Base-by-base conservation (phyloP, 805 yeast genomes). In the Metschnikowia matae region DNA sequence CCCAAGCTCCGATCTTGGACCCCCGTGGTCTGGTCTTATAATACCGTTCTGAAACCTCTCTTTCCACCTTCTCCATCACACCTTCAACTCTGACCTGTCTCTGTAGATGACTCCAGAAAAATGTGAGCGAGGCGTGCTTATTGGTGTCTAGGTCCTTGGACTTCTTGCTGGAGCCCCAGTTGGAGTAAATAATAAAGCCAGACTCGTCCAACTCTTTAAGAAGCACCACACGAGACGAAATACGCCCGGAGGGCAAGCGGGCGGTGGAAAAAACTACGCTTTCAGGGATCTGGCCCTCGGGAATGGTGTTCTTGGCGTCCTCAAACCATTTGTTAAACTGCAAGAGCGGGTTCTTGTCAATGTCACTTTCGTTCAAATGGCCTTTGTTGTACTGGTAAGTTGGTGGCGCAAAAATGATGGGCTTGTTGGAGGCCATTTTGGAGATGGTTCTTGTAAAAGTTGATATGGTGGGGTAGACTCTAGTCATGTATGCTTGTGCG, bases 21-120 rank as follows among this genome's bases (percentile, higher is more conserved):
- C 95, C 97, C 51, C 96, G 77, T 36, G 99, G 99, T 63, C 99
- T 79, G 0, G 96, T 85, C 46, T 80, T 78, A 69, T 82, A 94
- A 69, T 94, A 94, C 44, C 84, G 75, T 58, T 85, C 82, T 5
- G 89, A 80, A 31, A 86, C 88, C 59, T 87, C 91, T 51, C 83
- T 74, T 26, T 82, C 74, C 40, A 91, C 87, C 54, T 77, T 79
- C 66, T 87, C 95, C 58, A 88, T 83, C 8, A 71, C 56, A 32
- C 99, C 99, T 67, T 94, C 98, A 7, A 94, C 84, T 54, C 99
- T 80, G 4, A 94, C 96, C 69, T 90, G 97, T 57, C 97, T 82
- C 71, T 94, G 97, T 37, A 85, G 66, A 55, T 82, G 83, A 51
- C 87, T 87, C 99, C 98, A 94, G 71, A 90, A 94, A 66, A 92